phyloP scores from a whole-genome alignment of 2,329 filamentous ascomycete species.

The Epichloe glyceriae region DNA sequence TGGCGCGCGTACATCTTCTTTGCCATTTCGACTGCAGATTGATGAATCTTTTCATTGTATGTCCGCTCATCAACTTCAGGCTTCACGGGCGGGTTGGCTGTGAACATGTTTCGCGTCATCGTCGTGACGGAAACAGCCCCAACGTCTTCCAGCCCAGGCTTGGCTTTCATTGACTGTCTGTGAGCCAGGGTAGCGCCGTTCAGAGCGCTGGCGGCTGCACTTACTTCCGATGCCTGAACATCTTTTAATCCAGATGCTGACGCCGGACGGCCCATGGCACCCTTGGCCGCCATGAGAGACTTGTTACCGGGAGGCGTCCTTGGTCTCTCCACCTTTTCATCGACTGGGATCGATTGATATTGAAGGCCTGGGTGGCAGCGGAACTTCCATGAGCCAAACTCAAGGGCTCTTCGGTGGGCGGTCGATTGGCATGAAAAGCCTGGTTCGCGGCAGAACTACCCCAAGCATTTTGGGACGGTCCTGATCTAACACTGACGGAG shows the following conservation, averaged over 20 bases:
- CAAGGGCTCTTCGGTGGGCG: constrained; percentile 8
- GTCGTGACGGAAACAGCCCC: constrained; percentile 57
- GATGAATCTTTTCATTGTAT: constrained; percentile 58
- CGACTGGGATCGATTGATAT: constrained; percentile 19
- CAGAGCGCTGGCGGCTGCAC: constrained; percentile 51
- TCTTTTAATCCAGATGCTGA: constrained; percentile 5
- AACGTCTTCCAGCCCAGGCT: constrained; percentile 39
- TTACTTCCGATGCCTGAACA: constrained; percentile 16
- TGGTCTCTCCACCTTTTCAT: constrained; percentile 10
- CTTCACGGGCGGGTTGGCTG: constrained; percentile 57
- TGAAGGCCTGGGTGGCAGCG: constrained; percentile 26
- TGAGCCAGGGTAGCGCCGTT: constrained; percentile 61
- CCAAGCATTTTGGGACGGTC: constrained; percentile 24
- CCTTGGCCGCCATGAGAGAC: constrained; percentile 63
- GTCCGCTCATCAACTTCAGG: constrained; percentile 62
- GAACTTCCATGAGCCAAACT: constrained; percentile 14
- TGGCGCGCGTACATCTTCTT: constrained; percentile 70
- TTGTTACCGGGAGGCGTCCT: constrained; percentile 36
- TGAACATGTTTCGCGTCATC: constrained; percentile 64
- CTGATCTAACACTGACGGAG: constrained; percentile 4
- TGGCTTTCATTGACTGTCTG: constrained; percentile 32
- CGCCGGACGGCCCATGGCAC: constrained; percentile 41
- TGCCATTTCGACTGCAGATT: constrained; percentile 81
- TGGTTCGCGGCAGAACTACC: constrained; percentile 59
- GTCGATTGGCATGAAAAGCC: constrained; percentile 38